Percentiles rank a stretch among this genome's conserved stretches.
phyloP scores from a whole-genome alignment of 2,329 filamentous ascomycete species.

The Fonsecaea nubica region DNA sequence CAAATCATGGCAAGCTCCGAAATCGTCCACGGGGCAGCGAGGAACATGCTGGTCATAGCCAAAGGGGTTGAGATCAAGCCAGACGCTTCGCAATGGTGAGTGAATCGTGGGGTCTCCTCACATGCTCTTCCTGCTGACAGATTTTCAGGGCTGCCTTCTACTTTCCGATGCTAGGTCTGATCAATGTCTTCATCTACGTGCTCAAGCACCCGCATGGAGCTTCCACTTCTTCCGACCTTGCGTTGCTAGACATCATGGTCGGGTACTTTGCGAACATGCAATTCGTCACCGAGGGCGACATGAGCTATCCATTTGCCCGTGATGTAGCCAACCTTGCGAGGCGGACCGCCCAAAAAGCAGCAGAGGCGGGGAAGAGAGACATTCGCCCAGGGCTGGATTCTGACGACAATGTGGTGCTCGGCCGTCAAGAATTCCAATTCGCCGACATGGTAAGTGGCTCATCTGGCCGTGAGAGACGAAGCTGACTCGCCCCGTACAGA shows the following conservation, averaged over 20 bases:
- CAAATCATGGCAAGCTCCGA: conserved; percentile 8
- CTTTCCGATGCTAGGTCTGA: conserved; percentile 21
- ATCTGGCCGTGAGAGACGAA: too few species aligned
- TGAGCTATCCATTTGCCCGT: conserved; percentile 14
- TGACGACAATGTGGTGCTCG: too few species aligned
- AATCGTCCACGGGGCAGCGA: conserved; percentile 10
- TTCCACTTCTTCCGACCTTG: conserved; percentile 6
- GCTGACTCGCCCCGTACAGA: too few species aligned
- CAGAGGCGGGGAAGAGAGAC: background rate
- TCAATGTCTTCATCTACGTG: conserved; percentile 22
- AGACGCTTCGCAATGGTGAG: too few species aligned
- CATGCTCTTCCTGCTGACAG: too few species aligned
- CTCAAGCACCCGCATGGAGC: conserved; percentile 4
- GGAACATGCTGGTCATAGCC: conserved; percentile 11
- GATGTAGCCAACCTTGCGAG: background rate
- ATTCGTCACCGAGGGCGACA: conserved; percentile 7
- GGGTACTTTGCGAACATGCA: conserved; percentile 25
- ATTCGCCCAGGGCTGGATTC: too few species aligned
- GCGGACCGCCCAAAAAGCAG: conserved; percentile 1
- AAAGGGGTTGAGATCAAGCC: too few species aligned
- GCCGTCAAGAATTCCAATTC: too few species aligned
- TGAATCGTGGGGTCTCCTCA: too few species aligned
- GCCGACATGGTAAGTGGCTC: too few species aligned
- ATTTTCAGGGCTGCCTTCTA: conserved; percentile 13
- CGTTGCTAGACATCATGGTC: conserved; percentile 15